Base-by-base conservation (phyloP, 2,329 filamentous ascomycete genomes). In the Hymenoscyphus fraxineus region DNA sequence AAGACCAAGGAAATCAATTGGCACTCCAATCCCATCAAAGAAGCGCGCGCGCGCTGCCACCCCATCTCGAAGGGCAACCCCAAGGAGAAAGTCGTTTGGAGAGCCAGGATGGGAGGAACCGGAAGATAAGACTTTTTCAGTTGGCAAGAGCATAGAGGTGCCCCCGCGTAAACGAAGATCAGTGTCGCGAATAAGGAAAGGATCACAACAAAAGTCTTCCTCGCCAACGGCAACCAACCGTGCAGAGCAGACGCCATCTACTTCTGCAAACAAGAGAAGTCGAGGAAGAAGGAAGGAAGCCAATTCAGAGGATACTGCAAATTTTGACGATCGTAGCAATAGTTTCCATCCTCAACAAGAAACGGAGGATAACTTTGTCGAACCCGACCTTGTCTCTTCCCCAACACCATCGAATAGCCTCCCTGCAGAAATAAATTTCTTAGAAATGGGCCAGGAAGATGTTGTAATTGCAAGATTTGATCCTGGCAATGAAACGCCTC, bases 1-100 rank as follows among this genome's bases (percentile, higher is more conserved):
- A 22, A 75, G 79, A 55, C 78, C 78, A 40, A 75, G 77, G 57
- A 81, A 81, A 68, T 78, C 79, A 32, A 74, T 75, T 59, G 69
- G 71, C 47, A 76, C 76, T 68, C 74, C 76, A 39, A 77, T 77
- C 4, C 77, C 77, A 32, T 59, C 64, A 5, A 74, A 73, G 55
- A 72, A 70, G 62, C 27, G 61, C 19, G 65, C 65, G 15, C 71
- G 70, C 57, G 67, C 64, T 5, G 57, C 64, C 39, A 74, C 73
- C 35, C 71, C 70, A 7, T 66, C 57, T 12, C 66, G 66, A 22
- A 73, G 69, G 55, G 54, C 41, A 2, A 65, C 66, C 62, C 47
- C 69, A 67, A 64, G 64, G 56, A 70, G 69, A 63, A 71, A 70
- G 55, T 72, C 73, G 27, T 64, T 73, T 61, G 70, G 68, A 6